Percentiles rank a stretch among this genome's conserved stretches.
Conservation (phyloP, 768 basidiomycete genomes). For the Phlebiopsis gigantea region DNA sequence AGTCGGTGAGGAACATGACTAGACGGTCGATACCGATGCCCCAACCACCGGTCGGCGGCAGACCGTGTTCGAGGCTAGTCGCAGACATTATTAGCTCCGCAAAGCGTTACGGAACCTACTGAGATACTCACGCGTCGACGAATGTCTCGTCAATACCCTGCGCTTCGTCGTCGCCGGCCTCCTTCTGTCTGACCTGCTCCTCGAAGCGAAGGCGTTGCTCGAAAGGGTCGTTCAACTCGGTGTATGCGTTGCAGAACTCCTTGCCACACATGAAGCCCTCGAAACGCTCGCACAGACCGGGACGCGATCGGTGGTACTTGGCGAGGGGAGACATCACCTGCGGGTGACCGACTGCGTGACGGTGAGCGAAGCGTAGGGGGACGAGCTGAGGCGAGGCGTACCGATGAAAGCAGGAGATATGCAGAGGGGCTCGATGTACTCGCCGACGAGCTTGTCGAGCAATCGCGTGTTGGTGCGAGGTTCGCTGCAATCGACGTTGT, state of each 20-base stretch:
- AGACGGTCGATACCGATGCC: conserved; percentile 93
- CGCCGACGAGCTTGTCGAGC: conserved; percentile 98
- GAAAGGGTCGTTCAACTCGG: conserved; percentile 98
- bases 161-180: conserved; percentile 95
- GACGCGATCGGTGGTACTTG: conserved; percentile 96
- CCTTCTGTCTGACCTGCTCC: conserved; percentile 93
- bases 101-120: background rate
- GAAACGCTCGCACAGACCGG: conserved; percentile 97
- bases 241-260: conserved; percentile 99
- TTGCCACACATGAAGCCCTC: conserved; percentile 98
- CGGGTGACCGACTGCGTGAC: conserved; percentile 79
- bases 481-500: conserved; percentile 94
- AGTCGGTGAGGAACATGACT: conserved; percentile 98
- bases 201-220: conserved; percentile 94
- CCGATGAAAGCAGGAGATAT: conserved; percentile 95
- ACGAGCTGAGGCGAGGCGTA: conserved; percentile 25
- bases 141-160: conserved; percentile 97
- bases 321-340: conserved; percentile 99
- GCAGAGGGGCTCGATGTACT: conserved; percentile 96
- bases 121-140: conserved; percentile 87
- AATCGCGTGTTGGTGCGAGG: conserved; percentile 93
- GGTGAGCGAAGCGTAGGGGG: background rate
- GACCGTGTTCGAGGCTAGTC: conserved; percentile 81
- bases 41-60: conserved; percentile 98
- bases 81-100: conserved; percentile 2